phyloP scores from a whole-genome alignment of 1,284 basidiomycete species.

The Singerocomus inundabilis region DNA sequence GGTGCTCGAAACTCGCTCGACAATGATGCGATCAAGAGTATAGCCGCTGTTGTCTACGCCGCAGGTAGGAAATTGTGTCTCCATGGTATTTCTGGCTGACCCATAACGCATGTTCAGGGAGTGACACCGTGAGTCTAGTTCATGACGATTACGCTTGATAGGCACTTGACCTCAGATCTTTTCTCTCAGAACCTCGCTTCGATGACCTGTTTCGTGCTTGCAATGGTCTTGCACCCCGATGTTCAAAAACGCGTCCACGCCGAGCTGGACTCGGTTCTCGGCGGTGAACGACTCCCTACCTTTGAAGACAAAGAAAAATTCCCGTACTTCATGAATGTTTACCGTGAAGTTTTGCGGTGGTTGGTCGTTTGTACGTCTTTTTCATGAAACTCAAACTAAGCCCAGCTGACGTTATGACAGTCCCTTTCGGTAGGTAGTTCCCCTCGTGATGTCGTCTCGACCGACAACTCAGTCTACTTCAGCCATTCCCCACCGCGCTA shows the following conservation, averaged over 20 bases:
- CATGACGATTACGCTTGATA: background rate
- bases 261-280: slow-evolving; percentile 2
- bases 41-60: slow-evolving; percentile 7
- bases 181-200: slow-evolving; percentile 2
- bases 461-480: background rate
- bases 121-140: slow-evolving; percentile 3
- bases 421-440: slow-evolving; percentile 2
- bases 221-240: slow-evolving; percentile 3
- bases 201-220: slow-evolving; percentile 5
- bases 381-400: background rate
- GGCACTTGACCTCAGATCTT: background rate
- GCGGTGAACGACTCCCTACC: slow-evolving; percentile 2
- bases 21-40: slow-evolving; percentile 4
- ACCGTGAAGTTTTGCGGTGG: slow-evolving; percentile 5
- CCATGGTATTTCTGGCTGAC: background rate
- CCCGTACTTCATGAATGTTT: slow-evolving; percentile 6
- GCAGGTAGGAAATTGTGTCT: background rate
- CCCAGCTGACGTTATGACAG: background rate
- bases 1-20: background rate
- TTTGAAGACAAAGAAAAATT: slow-evolving; percentile 5
- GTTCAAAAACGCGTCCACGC: slow-evolving; percentile 1
- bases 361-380: slow-evolving; percentile 3
- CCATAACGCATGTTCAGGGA: background rate
- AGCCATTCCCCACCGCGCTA: slow-evolving; percentile 5
- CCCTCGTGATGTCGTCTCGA: background rate